phyloP scores from a whole-genome alignment of 352 stramenopile species.

The Poterioochromonas sp. region DNA sequence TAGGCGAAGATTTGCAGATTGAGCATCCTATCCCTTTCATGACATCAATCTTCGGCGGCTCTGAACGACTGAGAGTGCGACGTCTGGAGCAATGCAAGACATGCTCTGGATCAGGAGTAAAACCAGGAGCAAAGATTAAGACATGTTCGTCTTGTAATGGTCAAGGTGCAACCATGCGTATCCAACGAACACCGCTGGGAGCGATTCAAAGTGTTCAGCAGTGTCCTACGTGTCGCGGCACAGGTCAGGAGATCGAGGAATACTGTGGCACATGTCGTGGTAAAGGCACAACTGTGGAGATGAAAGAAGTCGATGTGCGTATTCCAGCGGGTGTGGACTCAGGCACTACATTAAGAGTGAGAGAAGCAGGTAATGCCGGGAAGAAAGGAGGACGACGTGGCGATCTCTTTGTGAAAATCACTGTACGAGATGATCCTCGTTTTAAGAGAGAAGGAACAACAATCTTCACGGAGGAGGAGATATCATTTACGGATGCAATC shows the following conservation, averaged over 20 bases:
- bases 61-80: slow-evolving; percentile 58
- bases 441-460: slow-evolving; percentile 58
- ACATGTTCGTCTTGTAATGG: slow-evolving; percentile 56
- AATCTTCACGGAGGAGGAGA: slow-evolving; percentile 57
- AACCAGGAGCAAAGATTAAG: slow-evolving; percentile 55
- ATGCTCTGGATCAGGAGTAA: slow-evolving; percentile 54
- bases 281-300: slow-evolving; percentile 56
- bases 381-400: slow-evolving; percentile 54
- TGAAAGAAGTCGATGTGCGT: slow-evolving; percentile 61
- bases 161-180: slow-evolving; percentile 54
- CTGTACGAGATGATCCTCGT: slow-evolving; percentile 54
- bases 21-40: slow-evolving; percentile 62
- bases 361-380: slow-evolving; percentile 58
- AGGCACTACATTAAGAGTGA: slow-evolving; percentile 59
- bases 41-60: slow-evolving; percentile 57
- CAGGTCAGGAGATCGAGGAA: slow-evolving; percentile 56
- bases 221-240: slow-evolving; percentile 56
- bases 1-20: slow-evolving; percentile 56
- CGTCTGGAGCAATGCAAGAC: slow-evolving; percentile 58
- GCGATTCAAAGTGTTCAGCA: slow-evolving; percentile 64
- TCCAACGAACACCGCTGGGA: slow-evolving; percentile 59
- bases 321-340: slow-evolving; percentile 60
- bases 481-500: slow-evolving; percentile 60
- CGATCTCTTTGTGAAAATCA: slow-evolving; percentile 65
- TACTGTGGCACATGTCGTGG: slow-evolving; percentile 59